Evolutionary conservation across 441 rosid species (phyloP).

Genomic region (Adansonia grandidieri): DNA sequence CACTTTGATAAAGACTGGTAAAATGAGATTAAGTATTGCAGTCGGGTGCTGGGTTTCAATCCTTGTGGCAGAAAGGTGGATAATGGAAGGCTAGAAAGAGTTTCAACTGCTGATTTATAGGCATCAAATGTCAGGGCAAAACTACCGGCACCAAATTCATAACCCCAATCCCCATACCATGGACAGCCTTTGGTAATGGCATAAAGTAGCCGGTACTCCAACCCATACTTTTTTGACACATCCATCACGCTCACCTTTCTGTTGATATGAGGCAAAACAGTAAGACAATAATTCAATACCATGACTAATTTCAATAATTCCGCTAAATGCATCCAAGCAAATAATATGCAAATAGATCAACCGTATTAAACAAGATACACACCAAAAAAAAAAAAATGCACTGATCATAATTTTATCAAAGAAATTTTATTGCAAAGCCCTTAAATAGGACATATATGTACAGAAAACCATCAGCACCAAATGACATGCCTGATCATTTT

Average conservation of each 20-base stretch:
- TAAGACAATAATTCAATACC: constrained; percentile 17
- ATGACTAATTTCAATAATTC: constrained; percentile 2
- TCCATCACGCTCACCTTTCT: constrained; percentile 80
- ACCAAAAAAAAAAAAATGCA: not conserved
- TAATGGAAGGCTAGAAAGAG: constrained; percentile 50
- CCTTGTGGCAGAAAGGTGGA: constrained; percentile 45
- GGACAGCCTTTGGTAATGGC: constrained; percentile 60
- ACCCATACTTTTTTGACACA: constrained; percentile 64
- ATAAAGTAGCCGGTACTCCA: constrained; percentile 69
- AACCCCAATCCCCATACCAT: constrained; percentile 86
- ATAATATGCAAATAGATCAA: not conserved
- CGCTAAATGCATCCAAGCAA: not conserved
- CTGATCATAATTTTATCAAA: not conserved
- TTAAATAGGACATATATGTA: not conserved
- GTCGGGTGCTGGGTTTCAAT: constrained; percentile 37
- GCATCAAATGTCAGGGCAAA: constrained; percentile 55
- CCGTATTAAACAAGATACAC: not conserved
- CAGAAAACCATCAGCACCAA: not conserved
- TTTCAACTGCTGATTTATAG: constrained; percentile 53
- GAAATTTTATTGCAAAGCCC: not conserved
- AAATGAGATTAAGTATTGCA: constrained; percentile 47
- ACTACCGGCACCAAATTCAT: constrained; percentile 73
- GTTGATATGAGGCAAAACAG: constrained; percentile 27
- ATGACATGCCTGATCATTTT: not conserved
- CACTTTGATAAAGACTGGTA: constrained; percentile 56